phyloP scores from a whole-genome alignment of 768 basidiomycete species.

The Erythrobasidium yunnanense region DNA sequence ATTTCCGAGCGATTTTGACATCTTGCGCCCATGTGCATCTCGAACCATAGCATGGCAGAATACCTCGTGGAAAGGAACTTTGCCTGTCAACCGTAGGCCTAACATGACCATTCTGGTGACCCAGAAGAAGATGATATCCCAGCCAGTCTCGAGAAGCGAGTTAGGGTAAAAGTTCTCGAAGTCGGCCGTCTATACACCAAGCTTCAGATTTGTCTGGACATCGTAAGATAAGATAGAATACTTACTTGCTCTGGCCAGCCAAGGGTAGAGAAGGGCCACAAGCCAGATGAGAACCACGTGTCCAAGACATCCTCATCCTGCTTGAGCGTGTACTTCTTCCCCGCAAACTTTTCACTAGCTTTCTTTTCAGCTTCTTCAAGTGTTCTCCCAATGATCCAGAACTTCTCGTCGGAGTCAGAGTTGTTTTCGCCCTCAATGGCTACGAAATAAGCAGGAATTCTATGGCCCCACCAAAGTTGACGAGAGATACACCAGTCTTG shows the following conservation, averaged over 20 bases:
- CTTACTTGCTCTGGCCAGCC: conserved; percentile 89
- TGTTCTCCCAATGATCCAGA: conserved; percentile 84
- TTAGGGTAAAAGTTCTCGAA: conserved; percentile 73
- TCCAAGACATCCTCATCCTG: conserved; percentile 97
- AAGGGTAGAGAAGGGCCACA: conserved; percentile 96
- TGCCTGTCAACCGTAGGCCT: conserved; percentile 72
- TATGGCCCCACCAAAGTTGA: conserved; percentile 98
- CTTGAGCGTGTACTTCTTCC: conserved; percentile 59
- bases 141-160: conserved; percentile 87
- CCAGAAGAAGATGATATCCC: conserved; percentile 99
- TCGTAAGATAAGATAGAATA: background rate
- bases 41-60: conserved; percentile 98
- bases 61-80: conserved; percentile 90
- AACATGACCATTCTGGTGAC: conserved; percentile 96
- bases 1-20: conserved; percentile 96
- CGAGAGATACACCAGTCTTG: conserved; percentile 99
- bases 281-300: conserved; percentile 95
- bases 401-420: conserved; percentile 59
- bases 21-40: conserved; percentile 95
- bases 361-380: conserved; percentile 64
- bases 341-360: conserved; percentile 56
- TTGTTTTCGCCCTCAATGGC: conserved; percentile 55
- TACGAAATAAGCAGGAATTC: conserved; percentile 87
- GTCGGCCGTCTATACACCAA: conserved; percentile 56
- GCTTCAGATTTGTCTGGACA: background rate